Evolutionary conservation across 768 basidiomycete genomes (phyloP).

Genomic region (Leccinum broughii): DNA sequence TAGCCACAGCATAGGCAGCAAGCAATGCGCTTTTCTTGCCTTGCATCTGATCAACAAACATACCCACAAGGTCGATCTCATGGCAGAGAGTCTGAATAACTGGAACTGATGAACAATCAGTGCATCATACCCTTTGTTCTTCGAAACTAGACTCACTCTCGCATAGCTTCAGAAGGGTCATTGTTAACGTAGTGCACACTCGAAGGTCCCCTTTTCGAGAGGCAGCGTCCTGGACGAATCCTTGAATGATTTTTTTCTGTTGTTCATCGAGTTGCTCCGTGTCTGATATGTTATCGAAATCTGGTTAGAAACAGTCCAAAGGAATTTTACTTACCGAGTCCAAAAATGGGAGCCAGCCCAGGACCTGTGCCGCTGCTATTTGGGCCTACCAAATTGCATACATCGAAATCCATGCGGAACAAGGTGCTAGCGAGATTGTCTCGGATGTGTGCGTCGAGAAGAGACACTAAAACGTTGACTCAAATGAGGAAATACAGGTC

Average conservation of each 20-base stretch:
- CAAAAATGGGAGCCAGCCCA: no score
- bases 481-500: not conserved
- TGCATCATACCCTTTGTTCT: not conserved
- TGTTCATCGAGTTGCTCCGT: no score
- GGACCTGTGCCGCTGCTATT: no score
- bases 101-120: slow-evolving; percentile 9
- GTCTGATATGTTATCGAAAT: no score
- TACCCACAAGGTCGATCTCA: slow-evolving; percentile 1
- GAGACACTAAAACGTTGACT: no score
- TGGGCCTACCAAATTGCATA: no score
- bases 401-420: no score
- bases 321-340: no score
- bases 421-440: no score
- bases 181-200: slow-evolving; percentile 23
- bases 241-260: no score
- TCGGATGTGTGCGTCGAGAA: no score
- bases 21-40: slow-evolving; percentile 19
- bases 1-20: slow-evolving; percentile 22
- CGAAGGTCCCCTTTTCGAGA: not conserved
- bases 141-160: slow-evolving; percentile 13
- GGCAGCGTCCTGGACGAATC: not conserved
- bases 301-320: no score
- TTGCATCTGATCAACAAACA: slow-evolving; percentile 21
- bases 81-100: slow-evolving; percentile 7
- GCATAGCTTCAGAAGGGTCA: slow-evolving; percentile 25